A percentile compares a stretch with the other conserved stretches of the same genome.
phyloP scores from a whole-genome alignment of 805 yeast genomes.

The Cyberlindnera petersonii region DNA sequence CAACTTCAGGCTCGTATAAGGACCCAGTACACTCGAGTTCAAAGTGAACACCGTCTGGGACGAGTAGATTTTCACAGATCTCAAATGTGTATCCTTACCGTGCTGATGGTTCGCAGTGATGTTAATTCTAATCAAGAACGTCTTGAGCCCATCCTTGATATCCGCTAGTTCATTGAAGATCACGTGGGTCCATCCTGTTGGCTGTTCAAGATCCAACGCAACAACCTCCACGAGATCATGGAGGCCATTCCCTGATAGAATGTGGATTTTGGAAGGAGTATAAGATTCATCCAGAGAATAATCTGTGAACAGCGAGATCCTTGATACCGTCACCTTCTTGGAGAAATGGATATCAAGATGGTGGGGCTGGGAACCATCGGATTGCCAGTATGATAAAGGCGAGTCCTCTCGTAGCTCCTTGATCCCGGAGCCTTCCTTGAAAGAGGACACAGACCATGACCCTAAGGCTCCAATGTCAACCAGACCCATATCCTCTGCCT shows the following conservation, averaged over 20 bases:
- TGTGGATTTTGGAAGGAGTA: conserved; percentile 69
- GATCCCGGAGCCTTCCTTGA: conserved; percentile 69
- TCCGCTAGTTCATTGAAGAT: conserved; percentile 35
- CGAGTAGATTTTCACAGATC: conserved; percentile 65
- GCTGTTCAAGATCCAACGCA: conserved; percentile 54
- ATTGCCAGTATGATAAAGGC: conserved; percentile 83
- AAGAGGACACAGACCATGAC: conserved; percentile 78
- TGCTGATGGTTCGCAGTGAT: conserved; percentile 81
- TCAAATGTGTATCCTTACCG: conserved; percentile 90
- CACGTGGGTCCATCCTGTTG: conserved; percentile 76
- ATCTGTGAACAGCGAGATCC: conserved; percentile 70
- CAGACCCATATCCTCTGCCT: conserved; percentile 54
- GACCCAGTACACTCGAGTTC: conserved; percentile 22
- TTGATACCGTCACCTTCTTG: conserved; percentile 63
- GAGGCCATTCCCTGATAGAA: conserved; percentile 74
- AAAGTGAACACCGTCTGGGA: conserved; percentile 31
- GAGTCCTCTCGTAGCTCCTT: conserved; percentile 69
- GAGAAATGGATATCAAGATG: conserved; percentile 72
- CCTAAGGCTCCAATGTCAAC: conserved; percentile 79
- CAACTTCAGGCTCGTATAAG: conserved; percentile 25
- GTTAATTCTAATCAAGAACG: conserved; percentile 60
- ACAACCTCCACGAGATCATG: conserved; percentile 72
- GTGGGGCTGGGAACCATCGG: conserved; percentile 92
- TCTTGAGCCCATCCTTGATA: conserved; percentile 52
- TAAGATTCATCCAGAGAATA: conserved; percentile 80